Percentiles rank a stretch among this genome's conserved stretches.
Evolutionary conservation across 345 rosid genomes (phyloP).

Genomic region (Acer saccharum): DNA sequence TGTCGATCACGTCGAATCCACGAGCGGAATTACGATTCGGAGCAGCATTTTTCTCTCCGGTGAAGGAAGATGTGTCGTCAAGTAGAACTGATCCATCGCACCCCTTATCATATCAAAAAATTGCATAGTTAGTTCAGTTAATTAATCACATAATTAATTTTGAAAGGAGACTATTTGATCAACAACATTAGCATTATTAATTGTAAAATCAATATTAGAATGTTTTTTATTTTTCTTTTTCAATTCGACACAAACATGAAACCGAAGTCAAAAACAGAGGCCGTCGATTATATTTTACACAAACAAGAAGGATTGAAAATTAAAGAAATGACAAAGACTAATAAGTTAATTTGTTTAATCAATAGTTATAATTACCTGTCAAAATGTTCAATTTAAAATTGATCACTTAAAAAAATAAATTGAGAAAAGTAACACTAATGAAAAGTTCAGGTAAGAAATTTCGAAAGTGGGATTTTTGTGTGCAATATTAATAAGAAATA

Average conservation of each 20-base stretch:
- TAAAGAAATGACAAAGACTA: background rate
- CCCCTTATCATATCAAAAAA: constrained; percentile 40
- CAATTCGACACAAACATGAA: too few species aligned
- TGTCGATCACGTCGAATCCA: constrained; percentile 74
- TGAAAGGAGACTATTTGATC: background rate
- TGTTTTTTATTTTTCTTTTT: too few species aligned
- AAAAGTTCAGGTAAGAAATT: too few species aligned
- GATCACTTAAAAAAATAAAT: background rate
- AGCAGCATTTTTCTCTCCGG: constrained; percentile 72
- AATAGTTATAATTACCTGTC: background rate
- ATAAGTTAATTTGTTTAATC: too few species aligned
- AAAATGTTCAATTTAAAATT: background rate
- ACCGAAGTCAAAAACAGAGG: background rate
- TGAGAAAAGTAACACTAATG: background rate
- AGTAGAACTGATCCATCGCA: constrained; percentile 86
- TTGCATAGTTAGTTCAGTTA: too few species aligned
- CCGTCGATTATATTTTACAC: background rate
- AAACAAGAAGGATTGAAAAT: background rate
- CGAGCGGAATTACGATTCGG: constrained; percentile 74
- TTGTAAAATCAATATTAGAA: too few species aligned
- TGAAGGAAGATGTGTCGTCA: constrained; percentile 75
- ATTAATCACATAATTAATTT: background rate
- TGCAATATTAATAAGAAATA: background rate
- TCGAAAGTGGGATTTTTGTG: background rate
- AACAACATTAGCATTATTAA: background rate